Conservation (phyloP, 1,284 basidiomycete genomes). For the Lignosus rhinocerotis region DNA sequence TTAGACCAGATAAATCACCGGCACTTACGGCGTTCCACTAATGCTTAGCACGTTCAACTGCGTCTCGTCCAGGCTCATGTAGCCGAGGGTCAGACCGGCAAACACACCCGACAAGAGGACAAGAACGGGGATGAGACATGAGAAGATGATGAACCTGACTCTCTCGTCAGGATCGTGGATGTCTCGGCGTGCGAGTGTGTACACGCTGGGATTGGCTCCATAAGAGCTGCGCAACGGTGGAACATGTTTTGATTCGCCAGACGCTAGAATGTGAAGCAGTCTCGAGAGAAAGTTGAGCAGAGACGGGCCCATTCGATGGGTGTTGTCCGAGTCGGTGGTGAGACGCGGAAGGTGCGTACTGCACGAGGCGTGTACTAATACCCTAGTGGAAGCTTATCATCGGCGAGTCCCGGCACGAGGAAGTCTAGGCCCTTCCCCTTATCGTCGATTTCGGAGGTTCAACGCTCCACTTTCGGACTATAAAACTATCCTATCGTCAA, state of each 20-base stretch:
- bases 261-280: conserved; percentile 46
- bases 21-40: conserved; percentile 75
- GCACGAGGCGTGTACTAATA: conserved; percentile 12
- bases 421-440: too few species aligned
- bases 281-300: conserved; percentile 37
- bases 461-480: too few species aligned
- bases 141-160: conserved; percentile 46
- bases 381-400: conserved; percentile 18
- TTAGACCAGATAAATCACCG: neutral
- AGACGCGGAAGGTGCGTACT: conserved; percentile 7
- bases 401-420: conserved; percentile 7
- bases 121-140: conserved; percentile 58
- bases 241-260: conserved; percentile 47
- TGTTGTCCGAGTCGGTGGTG: conserved; percentile 14
- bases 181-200: conserved; percentile 30
- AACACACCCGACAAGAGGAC: conserved; percentile 65
- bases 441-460: too few species aligned
- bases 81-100: conserved; percentile 82
- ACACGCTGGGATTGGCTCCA: conserved; percentile 6
- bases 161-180: conserved; percentile 35
- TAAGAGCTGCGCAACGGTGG: conserved; percentile 35
- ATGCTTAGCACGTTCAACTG: conserved; percentile 87
- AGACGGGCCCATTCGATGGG: conserved; percentile 35
- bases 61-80: conserved; percentile 93
- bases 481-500: too few species aligned